Evolutionary conservation across 441 rosid genomes (phyloP).

Genomic region (Raphanus hybrid): DNA sequence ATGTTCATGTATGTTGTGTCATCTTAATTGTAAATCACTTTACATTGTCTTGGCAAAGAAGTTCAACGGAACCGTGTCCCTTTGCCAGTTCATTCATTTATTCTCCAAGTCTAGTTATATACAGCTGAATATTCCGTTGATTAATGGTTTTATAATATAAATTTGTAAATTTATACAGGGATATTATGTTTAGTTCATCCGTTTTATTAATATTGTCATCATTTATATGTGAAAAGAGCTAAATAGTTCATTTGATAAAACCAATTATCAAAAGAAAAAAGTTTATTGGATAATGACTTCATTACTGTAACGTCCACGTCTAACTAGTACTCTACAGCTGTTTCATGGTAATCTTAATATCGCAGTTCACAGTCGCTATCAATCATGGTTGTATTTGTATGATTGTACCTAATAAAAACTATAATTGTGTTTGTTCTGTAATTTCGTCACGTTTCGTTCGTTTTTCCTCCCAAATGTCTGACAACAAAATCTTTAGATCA

Average conservation of each 20-base stretch:
- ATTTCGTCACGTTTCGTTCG: background rate
- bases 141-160: conserved; percentile 1
- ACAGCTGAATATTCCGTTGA: conserved; percentile 16
- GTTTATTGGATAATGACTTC: background rate
- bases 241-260: background rate
- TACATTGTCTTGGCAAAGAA: conserved; percentile 11
- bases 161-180: background rate
- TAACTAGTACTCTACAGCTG: conserved; percentile 10
- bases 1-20: background rate
- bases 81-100: conserved; percentile 23
- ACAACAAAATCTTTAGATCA: background rate
- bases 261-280: background rate
- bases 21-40: background rate
- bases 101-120: background rate
- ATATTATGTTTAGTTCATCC: background rate
- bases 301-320: conserved; percentile 1
- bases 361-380: background rate
- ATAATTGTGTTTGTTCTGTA: background rate
- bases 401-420: background rate
- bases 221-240: background rate
- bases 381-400: background rate
- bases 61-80: conserved; percentile 8
- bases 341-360: background rate
- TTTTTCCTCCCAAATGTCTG: conserved; percentile 6
- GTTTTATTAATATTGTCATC: background rate